Base-by-base conservation (phyloP, 192 early-diverging fungal genomes). In the Allomyces arbusculus region DNA sequence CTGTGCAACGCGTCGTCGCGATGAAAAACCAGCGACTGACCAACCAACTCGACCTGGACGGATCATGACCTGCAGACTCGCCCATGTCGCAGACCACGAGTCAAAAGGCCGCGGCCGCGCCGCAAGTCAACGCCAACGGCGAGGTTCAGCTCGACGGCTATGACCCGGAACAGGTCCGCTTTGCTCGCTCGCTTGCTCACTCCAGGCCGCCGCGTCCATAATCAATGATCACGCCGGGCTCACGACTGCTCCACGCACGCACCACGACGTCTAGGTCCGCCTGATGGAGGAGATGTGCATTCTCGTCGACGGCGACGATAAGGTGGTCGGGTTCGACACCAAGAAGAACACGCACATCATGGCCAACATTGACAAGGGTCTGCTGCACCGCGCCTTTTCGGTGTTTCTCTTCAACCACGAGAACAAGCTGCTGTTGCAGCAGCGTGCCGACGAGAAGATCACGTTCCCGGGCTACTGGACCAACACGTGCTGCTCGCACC, bases 281-380 rank as follows among this genome's bases (percentile, higher is more conserved):
- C 86, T 99, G 43, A 96, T 99, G 94, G 82, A 82, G 63, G 95
- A 99, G 73, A 92, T 91, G 91, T 96, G 94, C 82, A 99, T 99
- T 69, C 72, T 96, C 16, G 79, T 97, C 20, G 87, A 95, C 79
- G 69, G 83, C 20, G 78, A 94, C 68, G 95, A 99, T 75, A 99
- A 99, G 74, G 93, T 95, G 79, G 85, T 68, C n/a, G 64, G 62
- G 25, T 63, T 68, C 33, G 24, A 16, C n/a, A 70, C 63, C 40
- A 63, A n/a, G 14, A 67, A 33, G 23, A 67, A 67, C 20, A 3
- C 23, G 76, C 95, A 98, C 78, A 76, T 97, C 63, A 99, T 96
- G 94, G 74, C 76, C 40, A 94, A 94, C 73, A 99, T 99, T 69
- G 76, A 84, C 66, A 77, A 88, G 66, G 89, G 89, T 12, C 79